A percentile compares a stretch with the other conserved stretches of the same genome.
Evolutionary conservation across 1,284 basidiomycete genomes (phyloP).

Genomic region (Sphaerobolus stellatus): DNA sequence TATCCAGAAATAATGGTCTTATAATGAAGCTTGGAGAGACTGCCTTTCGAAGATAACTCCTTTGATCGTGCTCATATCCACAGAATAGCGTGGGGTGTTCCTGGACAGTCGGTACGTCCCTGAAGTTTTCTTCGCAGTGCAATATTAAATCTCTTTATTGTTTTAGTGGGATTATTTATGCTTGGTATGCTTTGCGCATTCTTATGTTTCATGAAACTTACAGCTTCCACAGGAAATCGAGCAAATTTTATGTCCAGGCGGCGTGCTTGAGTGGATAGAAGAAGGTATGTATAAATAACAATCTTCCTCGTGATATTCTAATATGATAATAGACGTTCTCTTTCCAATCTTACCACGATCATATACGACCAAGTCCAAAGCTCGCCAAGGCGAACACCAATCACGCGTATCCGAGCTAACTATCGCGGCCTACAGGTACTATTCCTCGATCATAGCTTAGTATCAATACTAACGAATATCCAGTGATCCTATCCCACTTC

Average conservation of each 20-base stretch:
- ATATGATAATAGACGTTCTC: conserved; percentile 46
- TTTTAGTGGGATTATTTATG: conserved; percentile 65
- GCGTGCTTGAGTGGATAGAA: conserved; percentile 51
- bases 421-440: conserved; percentile 44
- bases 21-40: conserved; percentile 39
- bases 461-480: not conserved
- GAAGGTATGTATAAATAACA: conserved; percentile 5
- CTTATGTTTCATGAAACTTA: not conserved
- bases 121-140: conserved; percentile 3
- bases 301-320: not conserved
- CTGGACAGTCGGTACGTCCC: conserved; percentile 64
- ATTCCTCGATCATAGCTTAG: not conserved
- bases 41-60: conserved; percentile 76
- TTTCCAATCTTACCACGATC: conserved; percentile 64
- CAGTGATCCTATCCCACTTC: conserved; percentile 65
- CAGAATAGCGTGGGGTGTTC: conserved; percentile 62
- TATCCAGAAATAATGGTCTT: not conserved
- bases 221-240: conserved; percentile 55
- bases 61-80: conserved; percentile 75
- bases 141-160: conserved; percentile 15
- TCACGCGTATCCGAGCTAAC: not conserved
- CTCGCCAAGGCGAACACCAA: conserved; percentile 22
- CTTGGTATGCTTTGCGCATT: conserved; percentile 47
- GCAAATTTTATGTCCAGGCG: conserved; percentile 64
- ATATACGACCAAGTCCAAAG: conserved; percentile 44